Evolutionary conservation across 2,329 filamentous ascomycete genomes (phyloP), one percentile per base, ranked within the genome.

Genomic region (Fusarium tricinctum): DNA sequence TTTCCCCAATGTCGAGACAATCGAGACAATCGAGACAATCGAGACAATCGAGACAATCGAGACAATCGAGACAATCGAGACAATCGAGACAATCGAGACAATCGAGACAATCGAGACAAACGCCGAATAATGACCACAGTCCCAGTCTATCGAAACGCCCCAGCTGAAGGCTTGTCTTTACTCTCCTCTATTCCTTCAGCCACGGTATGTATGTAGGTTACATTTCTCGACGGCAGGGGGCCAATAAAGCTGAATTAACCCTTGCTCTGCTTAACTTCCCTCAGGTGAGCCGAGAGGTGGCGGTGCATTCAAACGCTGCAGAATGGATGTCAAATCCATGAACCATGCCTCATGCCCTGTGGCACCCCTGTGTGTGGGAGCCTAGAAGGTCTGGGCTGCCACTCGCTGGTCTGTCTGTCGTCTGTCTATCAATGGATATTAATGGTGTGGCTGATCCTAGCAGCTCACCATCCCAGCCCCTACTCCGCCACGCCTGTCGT

Each of bases 251-350:
- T 69, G 57, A 56, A 39, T 46, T 63, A 69, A 69, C 60, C 67
- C 66, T 52, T 63, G 66, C 57, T 53, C 55, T 38, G 30, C 28
- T 62, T 54, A 62, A 66, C 46, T 63, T 55, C 63, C 67, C 63
- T 69, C 67, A 70, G 67, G 67, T 69, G 67, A 70, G 63, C 58
- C 53, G 63, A 66, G 49, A 51, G 55, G 67, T 69, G 67, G 67
- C 66, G 66, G 67, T 69, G 67, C 67, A 53, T 42, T 53, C 43
- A 26, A 45, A 52, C 62, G 57, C 50, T 44, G 35, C 40, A 26
- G 54, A 60, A 50, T 40, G 47, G 49, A 45, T 54, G 61, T 59
- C 38, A 48, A 22, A 65, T 45, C 61, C 61, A 66, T 60, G 61
- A 44, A 54, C 62, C 60, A 48, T 58, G 40, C 22, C 55, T 38